Evolutionary conservation across 2,329 filamentous ascomycete genomes (phyloP).

Genomic region (Colletotrichum paranaense): DNA sequence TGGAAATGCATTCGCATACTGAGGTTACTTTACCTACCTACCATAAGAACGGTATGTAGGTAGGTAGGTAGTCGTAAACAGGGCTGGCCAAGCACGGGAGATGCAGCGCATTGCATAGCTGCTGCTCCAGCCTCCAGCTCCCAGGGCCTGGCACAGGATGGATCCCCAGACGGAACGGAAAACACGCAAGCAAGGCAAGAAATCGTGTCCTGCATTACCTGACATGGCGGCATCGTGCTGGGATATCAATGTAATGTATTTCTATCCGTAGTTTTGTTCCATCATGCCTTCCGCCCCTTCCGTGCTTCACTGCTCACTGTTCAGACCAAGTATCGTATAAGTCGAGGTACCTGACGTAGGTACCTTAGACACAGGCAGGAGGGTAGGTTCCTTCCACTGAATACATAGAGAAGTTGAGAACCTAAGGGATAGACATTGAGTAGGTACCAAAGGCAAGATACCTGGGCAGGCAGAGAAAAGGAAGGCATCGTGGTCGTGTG

Average conservation of each 20-base stretch:
- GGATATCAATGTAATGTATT: not conserved
- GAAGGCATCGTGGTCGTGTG: not conserved
- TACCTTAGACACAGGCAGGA: too few relatives aligned
- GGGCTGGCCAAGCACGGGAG: not conserved
- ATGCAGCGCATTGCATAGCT: slow-evolving; percentile 10
- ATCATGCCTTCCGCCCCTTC: not conserved
- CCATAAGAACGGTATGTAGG: too few relatives aligned
- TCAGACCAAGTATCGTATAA: too few relatives aligned
- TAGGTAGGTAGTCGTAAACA: not conserved
- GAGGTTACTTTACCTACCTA: not conserved
- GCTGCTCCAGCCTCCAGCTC: slow-evolving; percentile 2
- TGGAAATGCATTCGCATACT: not conserved
- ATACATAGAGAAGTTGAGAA: not conserved
- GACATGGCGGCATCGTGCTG: not conserved
- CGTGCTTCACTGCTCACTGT: not conserved
- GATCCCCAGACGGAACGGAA: slow-evolving; percentile 24
- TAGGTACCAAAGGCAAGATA: too few relatives aligned
- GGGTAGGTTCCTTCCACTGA: too few relatives aligned
- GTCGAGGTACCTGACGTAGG: too few relatives aligned
- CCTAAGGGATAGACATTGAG: too few relatives aligned
- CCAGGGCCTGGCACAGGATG: slow-evolving; percentile 17
- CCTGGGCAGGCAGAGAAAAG: not conserved
- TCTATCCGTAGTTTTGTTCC: not conserved
- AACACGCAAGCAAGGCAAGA: slow-evolving; percentile 19
- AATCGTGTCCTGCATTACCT: not conserved